Evolutionary conservation across 179 eudicot species (phyloP).

Genomic region (Carnegiea gigantea): DNA sequence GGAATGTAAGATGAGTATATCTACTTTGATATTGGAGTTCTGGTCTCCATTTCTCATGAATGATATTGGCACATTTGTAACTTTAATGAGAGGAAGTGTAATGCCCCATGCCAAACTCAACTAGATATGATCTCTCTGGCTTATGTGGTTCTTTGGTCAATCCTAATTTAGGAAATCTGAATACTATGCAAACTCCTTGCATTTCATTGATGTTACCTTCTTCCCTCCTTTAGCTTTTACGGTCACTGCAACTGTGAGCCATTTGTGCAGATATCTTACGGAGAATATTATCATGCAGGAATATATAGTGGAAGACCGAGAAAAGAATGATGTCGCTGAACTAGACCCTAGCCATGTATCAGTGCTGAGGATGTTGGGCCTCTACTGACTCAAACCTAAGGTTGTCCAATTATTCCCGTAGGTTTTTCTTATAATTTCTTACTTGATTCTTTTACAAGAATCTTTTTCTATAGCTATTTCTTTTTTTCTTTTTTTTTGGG

Average conservation of each 20-base stretch:
- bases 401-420: constrained; percentile 6
- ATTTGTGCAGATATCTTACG: constrained; percentile 1
- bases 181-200: not conserved
- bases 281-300: constrained; percentile 50
- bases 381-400: constrained; percentile 40
- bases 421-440: not conserved
- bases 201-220: not conserved
- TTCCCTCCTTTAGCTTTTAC: not conserved
- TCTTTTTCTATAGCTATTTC: not conserved
- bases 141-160: not conserved
- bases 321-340: constrained; percentile 63
- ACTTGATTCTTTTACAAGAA: not conserved
- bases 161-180: not conserved
- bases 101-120: not conserved
- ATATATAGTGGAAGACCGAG: constrained; percentile 88
- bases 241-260: not conserved
- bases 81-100: not conserved
- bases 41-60: not conserved
- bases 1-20: not conserved
- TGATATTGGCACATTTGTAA: not conserved
- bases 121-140: not conserved
- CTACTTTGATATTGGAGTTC: constrained; percentile 3
- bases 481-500: not conserved
- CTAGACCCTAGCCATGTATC: constrained; percentile 80
- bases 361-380: constrained; percentile 96